Conservation (phyloP, 495 filamentous ascomycete genomes). For the Hyaloscypha variabilis region DNA sequence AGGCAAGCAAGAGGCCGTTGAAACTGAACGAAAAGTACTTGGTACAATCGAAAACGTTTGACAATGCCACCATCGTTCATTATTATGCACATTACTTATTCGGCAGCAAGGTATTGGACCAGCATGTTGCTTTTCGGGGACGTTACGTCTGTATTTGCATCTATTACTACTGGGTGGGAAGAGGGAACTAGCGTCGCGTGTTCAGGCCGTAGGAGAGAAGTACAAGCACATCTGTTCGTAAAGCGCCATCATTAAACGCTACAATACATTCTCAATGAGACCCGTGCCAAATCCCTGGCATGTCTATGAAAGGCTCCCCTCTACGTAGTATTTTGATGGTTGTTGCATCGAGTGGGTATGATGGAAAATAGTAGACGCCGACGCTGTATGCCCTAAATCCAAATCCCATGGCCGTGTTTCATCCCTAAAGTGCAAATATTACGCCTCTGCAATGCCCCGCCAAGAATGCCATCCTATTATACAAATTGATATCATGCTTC, state of each 20-base stretch:
- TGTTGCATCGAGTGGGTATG: slow-evolving; percentile 27
- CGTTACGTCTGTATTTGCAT: background rate
- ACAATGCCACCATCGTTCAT: background rate
- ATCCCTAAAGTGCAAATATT: slow-evolving; percentile 16
- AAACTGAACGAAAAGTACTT: slow-evolving; percentile 23
- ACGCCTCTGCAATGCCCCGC: slow-evolving; percentile 18
- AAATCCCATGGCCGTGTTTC: background rate
- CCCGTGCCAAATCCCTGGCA: background rate
- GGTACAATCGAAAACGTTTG: slow-evolving; percentile 28
- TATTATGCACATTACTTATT: too few relatives aligned
- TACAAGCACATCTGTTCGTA: background rate
- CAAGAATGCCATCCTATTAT: slow-evolving; percentile 4
- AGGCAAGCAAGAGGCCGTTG: slow-evolving; percentile 13
- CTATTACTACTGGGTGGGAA: background rate
- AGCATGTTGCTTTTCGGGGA: too few relatives aligned
- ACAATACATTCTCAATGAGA: slow-evolving; percentile 18
- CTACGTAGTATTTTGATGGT: slow-evolving; percentile 7
- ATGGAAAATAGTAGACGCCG: slow-evolving; percentile 26
- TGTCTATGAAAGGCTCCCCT: background rate
- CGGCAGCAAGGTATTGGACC: too few relatives aligned
- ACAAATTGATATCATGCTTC: background rate
- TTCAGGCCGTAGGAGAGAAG: background rate
- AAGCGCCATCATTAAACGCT: slow-evolving; percentile 22
- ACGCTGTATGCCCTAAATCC: slow-evolving; percentile 29
- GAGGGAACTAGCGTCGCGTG: background rate